Percentiles rank a stretch among this genome's conserved stretches.
Conservation (phyloP, 176 grass and related monocot genomes). For the Rhynchospora tenuis region DNA sequence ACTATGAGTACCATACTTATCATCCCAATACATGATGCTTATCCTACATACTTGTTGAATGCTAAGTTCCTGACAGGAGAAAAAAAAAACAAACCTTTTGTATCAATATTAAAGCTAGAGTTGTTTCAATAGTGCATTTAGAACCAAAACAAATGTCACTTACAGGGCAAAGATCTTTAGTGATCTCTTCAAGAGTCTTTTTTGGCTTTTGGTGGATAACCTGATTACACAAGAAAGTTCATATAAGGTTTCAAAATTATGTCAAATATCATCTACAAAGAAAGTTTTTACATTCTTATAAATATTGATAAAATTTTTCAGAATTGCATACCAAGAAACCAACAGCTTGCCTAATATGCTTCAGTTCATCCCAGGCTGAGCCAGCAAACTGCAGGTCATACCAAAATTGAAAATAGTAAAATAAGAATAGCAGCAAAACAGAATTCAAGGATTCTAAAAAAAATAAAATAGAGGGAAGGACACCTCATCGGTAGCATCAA, state of each 20-base stretch:
- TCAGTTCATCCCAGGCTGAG: conserved; percentile 96
- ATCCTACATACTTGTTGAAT: conserved; percentile 98
- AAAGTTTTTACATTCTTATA: background rate
- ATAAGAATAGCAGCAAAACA: conserved; percentile 28
- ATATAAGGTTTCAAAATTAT: conserved; percentile 19
- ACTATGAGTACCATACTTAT: conserved; percentile 96
- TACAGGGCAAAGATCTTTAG: conserved; percentile 95
- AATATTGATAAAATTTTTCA: background rate
- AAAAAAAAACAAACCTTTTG: background rate
- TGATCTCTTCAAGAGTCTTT: conserved; percentile 98
- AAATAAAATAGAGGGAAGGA: background rate
- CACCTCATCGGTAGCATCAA: conserved; percentile 93
- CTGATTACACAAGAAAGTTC: conserved; percentile 27
- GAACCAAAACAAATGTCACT: conserved; percentile 27
- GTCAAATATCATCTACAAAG: background rate
- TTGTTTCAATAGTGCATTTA: conserved; percentile 7
- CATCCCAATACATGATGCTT: conserved; percentile 99
- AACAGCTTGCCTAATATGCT: conserved; percentile 97
- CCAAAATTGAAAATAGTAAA: conserved; percentile 15
- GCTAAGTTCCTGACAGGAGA: conserved; percentile 76
- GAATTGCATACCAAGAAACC: conserved; percentile 84
- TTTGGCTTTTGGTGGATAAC: conserved; percentile 99
- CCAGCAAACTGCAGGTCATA: conserved; percentile 65
- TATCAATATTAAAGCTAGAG: conserved; percentile 31
- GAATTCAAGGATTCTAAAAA: background rate